Base-by-base conservation (phyloP, 257 asterid species). In the Cruciata laevipes region DNA sequence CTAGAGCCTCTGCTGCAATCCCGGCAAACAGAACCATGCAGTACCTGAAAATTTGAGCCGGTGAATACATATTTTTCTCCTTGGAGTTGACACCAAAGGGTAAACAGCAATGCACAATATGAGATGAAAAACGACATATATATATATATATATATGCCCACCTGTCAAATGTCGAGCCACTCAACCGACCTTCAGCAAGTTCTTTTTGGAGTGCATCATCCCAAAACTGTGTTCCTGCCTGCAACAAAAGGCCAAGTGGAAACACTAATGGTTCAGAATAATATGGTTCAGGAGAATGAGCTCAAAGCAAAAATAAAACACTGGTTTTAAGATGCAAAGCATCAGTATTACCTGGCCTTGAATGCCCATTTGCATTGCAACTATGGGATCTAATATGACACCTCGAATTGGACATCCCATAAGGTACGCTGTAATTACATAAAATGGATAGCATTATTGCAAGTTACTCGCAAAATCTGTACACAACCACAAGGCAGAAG, bases 141-240 rank as follows among this genome's bases (percentile, higher is more conserved):
- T 21, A 56, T 17, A 38, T 37, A 33, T 61, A 56, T 70, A 21
- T 40, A 30, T 21, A 56, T 17, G 53, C 52, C 62, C 51, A 90
- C 97, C 99, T 86, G 86, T 93, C 99, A 79, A 93, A 93, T 59
- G 97, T 86, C 21, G 95, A 82, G 64, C 96, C 87, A 78, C 96
- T 93, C 71, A 93, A 73, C 70, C 82, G 91, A 79, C 95, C 98
- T 83, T 88, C 87, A 65, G 90, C 84, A 61, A 90, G 97, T 80
- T 93, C 98, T 44, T 79, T 86, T 73, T 93, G 91, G 73, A 93
- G 86, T 73, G 85, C 86, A 76, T 90, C 98, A 74, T 93, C 97
- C 97, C 97, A 90, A 82, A 93, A 93, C 76, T 93, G 98, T 62
- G 98, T 93, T 74, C 98, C 98, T 44, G 96, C 97, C 97, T 89